These are phyloP conservation scores for Cucumis cinereus DNA, from an alignment of 306 rosid genomes.

Conservation along the genomic window DNA sequence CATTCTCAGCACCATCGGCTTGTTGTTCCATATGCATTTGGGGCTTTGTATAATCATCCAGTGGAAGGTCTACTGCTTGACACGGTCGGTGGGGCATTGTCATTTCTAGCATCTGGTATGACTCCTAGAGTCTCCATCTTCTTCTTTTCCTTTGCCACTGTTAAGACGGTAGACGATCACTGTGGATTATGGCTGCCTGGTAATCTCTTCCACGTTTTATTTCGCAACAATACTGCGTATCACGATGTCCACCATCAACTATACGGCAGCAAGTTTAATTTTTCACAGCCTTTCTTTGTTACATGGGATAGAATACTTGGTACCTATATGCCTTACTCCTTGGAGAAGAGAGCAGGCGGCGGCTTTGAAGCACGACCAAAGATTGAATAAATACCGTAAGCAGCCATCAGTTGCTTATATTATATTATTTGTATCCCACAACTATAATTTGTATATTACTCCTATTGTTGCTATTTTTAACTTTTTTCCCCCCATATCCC, in stretches of 20 bases:
- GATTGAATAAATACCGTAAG: slow-evolving; percentile 5
- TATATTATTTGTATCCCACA: slow-evolving; percentile 38
- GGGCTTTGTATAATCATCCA: slow-evolving; percentile 87
- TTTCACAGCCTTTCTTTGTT: slow-evolving; percentile 84
- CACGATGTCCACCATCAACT: slow-evolving; percentile 92
- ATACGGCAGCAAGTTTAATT: slow-evolving; percentile 69
- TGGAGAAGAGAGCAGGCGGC: slow-evolving; percentile 55
- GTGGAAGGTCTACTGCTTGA: slow-evolving; percentile 82
- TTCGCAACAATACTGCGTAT: slow-evolving; percentile 83
- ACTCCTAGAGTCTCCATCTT: slow-evolving; percentile 63
- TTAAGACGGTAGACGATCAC: slow-evolving; percentile 80
- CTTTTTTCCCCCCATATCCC: slow-evolving; percentile 10
- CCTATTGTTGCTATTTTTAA: slow-evolving; percentile 22
- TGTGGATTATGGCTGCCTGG: slow-evolving; percentile 89
- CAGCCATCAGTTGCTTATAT: not conserved
- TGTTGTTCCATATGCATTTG: slow-evolving; percentile 78
- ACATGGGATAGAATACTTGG: slow-evolving; percentile 77
- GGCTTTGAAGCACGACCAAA: slow-evolving; percentile 51
- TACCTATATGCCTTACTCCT: slow-evolving; percentile 68
- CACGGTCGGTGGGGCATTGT: slow-evolving; percentile 73
- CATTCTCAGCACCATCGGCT: slow-evolving; percentile 81
- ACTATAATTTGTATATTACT: slow-evolving; percentile 46
- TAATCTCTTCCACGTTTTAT: slow-evolving; percentile 56
- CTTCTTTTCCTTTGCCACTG: slow-evolving; percentile 71
- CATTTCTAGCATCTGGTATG: slow-evolving; percentile 70